Percentiles rank a stretch among this genome's conserved stretches.
phyloP scores from a whole-genome alignment of 306 rosid genomes.

The Gastrolobium villosum region DNA sequence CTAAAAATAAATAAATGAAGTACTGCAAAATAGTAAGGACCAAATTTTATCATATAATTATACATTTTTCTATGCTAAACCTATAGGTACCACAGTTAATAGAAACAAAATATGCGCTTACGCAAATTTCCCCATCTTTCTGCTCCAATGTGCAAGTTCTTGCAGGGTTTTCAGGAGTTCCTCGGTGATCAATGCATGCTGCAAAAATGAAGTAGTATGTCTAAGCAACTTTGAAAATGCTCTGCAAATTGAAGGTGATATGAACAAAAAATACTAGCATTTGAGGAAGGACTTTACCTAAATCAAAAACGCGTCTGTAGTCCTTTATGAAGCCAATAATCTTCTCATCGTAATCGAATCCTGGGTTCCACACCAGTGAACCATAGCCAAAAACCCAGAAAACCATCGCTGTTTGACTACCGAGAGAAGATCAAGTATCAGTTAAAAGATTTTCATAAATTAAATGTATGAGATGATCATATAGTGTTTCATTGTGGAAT shows the following conservation, averaged over 20 bases:
- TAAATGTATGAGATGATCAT: neutral
- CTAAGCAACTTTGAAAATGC: slow-evolving; percentile 11
- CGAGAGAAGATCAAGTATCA: slow-evolving; percentile 37
- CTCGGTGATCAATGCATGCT: slow-evolving; percentile 96
- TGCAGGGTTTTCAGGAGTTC: slow-evolving; percentile 94
- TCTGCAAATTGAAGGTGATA: neutral
- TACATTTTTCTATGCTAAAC: neutral
- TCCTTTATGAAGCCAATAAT: slow-evolving; percentile 84
- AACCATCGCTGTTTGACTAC: slow-evolving; percentile 70
- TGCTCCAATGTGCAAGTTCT: slow-evolving; percentile 89
- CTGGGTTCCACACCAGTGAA: slow-evolving; percentile 97
- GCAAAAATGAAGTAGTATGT: slow-evolving; percentile 26
- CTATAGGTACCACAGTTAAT: neutral
- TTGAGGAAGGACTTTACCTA: slow-evolving; percentile 62
- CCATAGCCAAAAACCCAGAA: slow-evolving; percentile 99
- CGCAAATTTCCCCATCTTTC: slow-evolving; percentile 83
- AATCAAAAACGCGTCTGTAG: slow-evolving; percentile 91
- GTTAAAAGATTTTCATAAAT: neutral
- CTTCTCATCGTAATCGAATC: slow-evolving; percentile 87
- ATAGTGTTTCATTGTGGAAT: neutral
- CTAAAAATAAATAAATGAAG: neutral
- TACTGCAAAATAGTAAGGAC: neutral
- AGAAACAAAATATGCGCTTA: slow-evolving; percentile 50
- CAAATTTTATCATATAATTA: neutral
- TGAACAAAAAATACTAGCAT: neutral